Evolutionary conservation across 768 basidiomycete species (phyloP).

Genomic region (Suillus plorans): DNA sequence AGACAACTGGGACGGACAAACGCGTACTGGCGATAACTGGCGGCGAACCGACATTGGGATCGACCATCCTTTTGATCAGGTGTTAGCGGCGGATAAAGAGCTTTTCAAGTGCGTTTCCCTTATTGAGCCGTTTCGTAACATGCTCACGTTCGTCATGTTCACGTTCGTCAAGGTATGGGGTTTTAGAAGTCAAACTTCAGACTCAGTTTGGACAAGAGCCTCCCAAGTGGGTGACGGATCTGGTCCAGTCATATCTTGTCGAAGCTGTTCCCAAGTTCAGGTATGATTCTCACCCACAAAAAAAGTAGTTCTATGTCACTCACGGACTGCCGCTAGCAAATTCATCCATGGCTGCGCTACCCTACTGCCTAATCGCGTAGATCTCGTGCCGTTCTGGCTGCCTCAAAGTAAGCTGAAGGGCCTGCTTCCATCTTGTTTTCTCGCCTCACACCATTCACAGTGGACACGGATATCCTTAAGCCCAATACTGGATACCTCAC

Average conservation of each 20-base stretch:
- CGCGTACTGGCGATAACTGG: slow-evolving; percentile 88
- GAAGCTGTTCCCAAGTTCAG: slow-evolving; percentile 98
- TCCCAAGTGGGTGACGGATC: slow-evolving; percentile 92
- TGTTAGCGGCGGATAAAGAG: slow-evolving; percentile 74
- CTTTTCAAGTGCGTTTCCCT: slow-evolving; percentile 70
- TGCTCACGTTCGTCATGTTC: slow-evolving; percentile 3
- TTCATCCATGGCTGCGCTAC: slow-evolving; percentile 98
- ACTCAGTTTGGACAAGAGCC: slow-evolving; percentile 96
- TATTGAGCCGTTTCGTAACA: background rate
- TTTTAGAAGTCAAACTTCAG: slow-evolving; percentile 96
- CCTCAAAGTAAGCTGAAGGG: slow-evolving; percentile 70
- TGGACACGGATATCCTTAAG: slow-evolving; percentile 96
- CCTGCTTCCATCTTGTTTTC: background rate
- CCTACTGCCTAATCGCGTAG: slow-evolving; percentile 86
- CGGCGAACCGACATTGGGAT: slow-evolving; percentile 84
- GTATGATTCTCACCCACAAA: slow-evolving; percentile 35
- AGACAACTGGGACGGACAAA: slow-evolving; percentile 89
- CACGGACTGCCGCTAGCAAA: slow-evolving; percentile 50
- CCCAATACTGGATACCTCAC: slow-evolving; percentile 79
- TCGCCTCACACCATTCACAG: slow-evolving; percentile 34
- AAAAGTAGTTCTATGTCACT: background rate
- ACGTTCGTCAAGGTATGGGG: slow-evolving; percentile 62
- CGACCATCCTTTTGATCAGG: slow-evolving; percentile 58
- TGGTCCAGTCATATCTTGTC: slow-evolving; percentile 93
- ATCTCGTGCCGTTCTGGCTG: slow-evolving; percentile 97